phyloP scores from a whole-genome alignment of 2,329 filamentous ascomycete species.

The Didymella sp. region DNA sequence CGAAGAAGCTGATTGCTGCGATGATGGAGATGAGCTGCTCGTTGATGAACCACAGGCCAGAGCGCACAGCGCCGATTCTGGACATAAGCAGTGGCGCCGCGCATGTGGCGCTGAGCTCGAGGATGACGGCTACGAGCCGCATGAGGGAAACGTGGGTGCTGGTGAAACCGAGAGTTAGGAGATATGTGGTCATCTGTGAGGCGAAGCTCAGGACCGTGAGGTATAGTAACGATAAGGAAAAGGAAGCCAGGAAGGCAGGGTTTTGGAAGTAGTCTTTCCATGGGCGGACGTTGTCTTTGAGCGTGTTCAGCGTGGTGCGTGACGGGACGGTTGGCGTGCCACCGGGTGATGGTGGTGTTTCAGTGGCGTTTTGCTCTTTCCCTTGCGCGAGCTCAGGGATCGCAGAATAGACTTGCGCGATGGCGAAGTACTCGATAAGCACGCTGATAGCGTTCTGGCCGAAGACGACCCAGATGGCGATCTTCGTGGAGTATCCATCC shows the following conservation, averaged over 20 bases:
- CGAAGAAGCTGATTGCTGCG: constrained; percentile 47
- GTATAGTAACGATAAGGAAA: constrained; percentile 66
- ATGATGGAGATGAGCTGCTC: constrained; percentile 68
- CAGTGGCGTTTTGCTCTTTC: constrained; percentile 17
- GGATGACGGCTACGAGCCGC: constrained; percentile 60
- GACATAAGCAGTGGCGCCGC: constrained; percentile 63
- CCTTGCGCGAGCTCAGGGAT: constrained; percentile 40
- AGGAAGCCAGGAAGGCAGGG: constrained; percentile 65
- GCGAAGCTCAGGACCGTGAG: constrained; percentile 56
- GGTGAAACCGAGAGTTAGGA: constrained; percentile 62
- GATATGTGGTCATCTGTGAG: constrained; percentile 70
- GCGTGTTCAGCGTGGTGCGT: constrained; percentile 2
- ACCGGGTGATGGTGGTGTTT: constrained; percentile 18
- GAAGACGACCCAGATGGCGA: constrained; percentile 60
- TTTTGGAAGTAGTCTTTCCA: constrained; percentile 60
- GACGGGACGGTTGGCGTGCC: constrained; percentile 11
- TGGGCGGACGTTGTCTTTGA: constrained; percentile 21
- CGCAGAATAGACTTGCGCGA: constrained; percentile 52
- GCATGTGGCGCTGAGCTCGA: constrained; percentile 69
- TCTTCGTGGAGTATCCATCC: constrained; percentile 56
- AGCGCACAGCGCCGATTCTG: constrained; percentile 61
- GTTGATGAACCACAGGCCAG: constrained; percentile 73
- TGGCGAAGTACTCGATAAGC: constrained; percentile 61
- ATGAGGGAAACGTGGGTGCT: constrained; percentile 61
- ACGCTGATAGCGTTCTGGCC: constrained; percentile 60